These are phyloP conservation scores for Colletotrichum higginsianum DNA, from an alignment of 2,329 filamentous ascomycete species.

Conservation along the genomic window DNA sequence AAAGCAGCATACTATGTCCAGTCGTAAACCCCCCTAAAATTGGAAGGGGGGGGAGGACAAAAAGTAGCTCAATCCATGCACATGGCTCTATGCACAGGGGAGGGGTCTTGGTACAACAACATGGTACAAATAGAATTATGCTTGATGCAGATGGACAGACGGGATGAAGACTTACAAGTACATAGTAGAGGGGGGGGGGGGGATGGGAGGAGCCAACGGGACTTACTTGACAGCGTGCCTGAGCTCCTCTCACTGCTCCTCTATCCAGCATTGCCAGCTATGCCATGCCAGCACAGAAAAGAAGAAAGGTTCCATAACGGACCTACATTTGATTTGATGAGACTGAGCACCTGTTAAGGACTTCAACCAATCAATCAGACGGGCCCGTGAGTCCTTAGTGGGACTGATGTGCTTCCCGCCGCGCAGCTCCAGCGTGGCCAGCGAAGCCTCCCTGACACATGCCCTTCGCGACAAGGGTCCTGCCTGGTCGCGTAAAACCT, in stretches of 20 bases:
- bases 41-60: background rate
- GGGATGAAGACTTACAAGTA: slow-evolving; percentile 17
- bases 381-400: slow-evolving; percentile 28
- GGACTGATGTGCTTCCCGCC: slow-evolving; percentile 6
- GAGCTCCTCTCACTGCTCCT: slow-evolving; percentile 24
- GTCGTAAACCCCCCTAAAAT: too few species aligned
- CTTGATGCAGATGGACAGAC: background rate
- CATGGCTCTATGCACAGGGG: slow-evolving; percentile 12
- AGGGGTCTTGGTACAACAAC: background rate
- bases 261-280: slow-evolving; percentile 2
- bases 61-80: background rate
- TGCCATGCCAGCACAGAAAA: slow-evolving; percentile 14
- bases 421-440: slow-evolving; percentile 38
- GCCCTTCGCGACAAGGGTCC: slow-evolving; percentile 52
- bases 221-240: slow-evolving; percentile 24
- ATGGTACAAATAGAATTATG: background rate
- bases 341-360: background rate
- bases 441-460: slow-evolving; percentile 51
- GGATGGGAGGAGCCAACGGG: background rate
- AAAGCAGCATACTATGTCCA: too few species aligned
- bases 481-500: slow-evolving; percentile 44
- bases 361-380: slow-evolving; percentile 41
- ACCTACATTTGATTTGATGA: slow-evolving; percentile 24
- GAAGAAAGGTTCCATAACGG: background rate
- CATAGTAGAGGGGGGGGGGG: background rate